Evolutionary conservation across 768 basidiomycete genomes (phyloP).

Genomic region (Suillus subaureus): DNA sequence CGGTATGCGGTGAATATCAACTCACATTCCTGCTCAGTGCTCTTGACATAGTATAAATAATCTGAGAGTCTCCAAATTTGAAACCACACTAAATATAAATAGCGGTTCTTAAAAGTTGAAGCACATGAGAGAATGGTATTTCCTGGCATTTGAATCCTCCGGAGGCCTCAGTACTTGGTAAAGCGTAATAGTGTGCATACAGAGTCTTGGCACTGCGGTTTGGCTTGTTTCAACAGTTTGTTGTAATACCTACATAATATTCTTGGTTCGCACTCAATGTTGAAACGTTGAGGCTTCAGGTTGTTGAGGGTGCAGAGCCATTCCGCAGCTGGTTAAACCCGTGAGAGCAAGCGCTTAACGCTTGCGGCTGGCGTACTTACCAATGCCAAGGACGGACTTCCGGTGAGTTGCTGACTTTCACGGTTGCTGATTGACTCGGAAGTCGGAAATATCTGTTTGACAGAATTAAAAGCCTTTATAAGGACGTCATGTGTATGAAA

Average conservation of each 20-base stretch:
- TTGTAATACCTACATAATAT: background rate
- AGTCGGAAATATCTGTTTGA: background rate
- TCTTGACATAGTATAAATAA: background rate
- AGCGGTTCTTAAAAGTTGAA: background rate
- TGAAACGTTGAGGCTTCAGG: background rate
- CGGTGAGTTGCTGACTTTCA: background rate
- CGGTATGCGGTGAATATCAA: background rate
- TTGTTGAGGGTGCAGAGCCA: background rate
- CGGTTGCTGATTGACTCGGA: background rate
- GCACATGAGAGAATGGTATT: background rate
- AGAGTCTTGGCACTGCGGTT: background rate
- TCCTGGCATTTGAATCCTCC: background rate
- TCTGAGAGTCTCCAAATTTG: background rate
- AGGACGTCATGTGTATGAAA: no score
- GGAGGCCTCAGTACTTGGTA: background rate
- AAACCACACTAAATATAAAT: background rate
- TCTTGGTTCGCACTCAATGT: background rate
- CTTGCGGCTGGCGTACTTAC: background rate
- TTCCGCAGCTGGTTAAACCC: background rate
- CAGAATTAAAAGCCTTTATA: background rate
- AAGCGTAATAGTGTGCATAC: background rate
- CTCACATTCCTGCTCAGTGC: background rate
- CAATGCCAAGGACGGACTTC: background rate
- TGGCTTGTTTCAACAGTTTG: background rate
- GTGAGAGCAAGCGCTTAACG: background rate